These are phyloP conservation scores for Debaryomyces robertsiae DNA, from an alignment of 1,139 yeast genomes.

Conservation along the genomic window DNA sequence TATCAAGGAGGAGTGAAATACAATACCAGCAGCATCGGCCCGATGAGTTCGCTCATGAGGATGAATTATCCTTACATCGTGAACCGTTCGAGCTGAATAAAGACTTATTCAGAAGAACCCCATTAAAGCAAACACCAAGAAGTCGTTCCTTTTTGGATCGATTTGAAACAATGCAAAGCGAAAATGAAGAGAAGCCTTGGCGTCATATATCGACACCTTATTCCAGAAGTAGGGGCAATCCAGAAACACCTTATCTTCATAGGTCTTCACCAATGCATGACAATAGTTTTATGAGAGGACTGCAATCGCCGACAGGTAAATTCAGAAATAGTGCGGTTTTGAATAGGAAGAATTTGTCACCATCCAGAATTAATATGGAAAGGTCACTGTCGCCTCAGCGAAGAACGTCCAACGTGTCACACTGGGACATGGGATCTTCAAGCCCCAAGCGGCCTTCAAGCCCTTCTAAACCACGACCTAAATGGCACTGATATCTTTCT, in stretches of 20 bases:
- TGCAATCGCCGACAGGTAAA: constrained; percentile 9
- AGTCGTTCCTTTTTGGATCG: constrained; percentile 1
- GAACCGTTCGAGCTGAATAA: neutral
- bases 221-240: constrained; percentile 1
- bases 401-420: neutral
- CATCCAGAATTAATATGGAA: constrained; percentile 6
- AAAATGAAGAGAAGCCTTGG: constrained; percentile 18
- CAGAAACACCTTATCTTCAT: neutral
- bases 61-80: neutral
- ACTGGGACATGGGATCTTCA: constrained; percentile 7
- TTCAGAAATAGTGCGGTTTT: constrained; percentile 1
- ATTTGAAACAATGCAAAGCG: constrained; percentile 11
- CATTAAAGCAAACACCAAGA: constrained; percentile 4
- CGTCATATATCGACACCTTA: constrained; percentile 30
- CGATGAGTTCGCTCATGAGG: constrained; percentile 2
- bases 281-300: constrained; percentile 2
- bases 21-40: constrained; percentile 2
- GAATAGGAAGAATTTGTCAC: constrained; percentile 9
- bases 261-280: constrained; percentile 8
- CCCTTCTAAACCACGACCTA: constrained; percentile 11
- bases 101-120: constrained; percentile 2
- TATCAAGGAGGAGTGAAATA: constrained; percentile 1
- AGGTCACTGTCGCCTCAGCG: constrained; percentile 9
- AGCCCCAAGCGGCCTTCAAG: constrained; percentile 11
- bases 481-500: constrained; percentile 9